Evolutionary conservation across 768 basidiomycete species (phyloP), one percentile per base, ranked within the genome.

Genomic region (Arthromyces matolae): DNA sequence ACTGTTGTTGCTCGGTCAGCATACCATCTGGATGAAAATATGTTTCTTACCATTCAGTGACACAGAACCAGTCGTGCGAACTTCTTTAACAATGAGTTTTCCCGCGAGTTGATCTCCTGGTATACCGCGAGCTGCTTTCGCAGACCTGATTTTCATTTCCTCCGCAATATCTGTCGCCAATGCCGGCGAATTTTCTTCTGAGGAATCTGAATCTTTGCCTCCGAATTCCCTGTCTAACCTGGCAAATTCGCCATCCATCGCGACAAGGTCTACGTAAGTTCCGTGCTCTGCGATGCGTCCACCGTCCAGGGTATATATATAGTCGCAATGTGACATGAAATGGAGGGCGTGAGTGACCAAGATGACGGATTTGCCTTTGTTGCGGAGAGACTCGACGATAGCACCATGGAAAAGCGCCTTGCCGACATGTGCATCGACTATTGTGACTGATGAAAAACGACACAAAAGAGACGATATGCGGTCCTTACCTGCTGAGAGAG

Each of bases 271-370:
- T 7, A 66, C 56, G 56, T 77, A 85, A 0, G 80, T 78, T 3
- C 91, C 91, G 18, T 75, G 79, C 64, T 93, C 90, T 10, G 76
- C 74, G 51, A 94, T 79, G 25, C 66, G 71, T 8, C 92, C 91
- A 49, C 86, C 79, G 22, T 76, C 73, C 47, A 94, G 63, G 20
- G 81, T 81, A 63, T 83, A 81, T 56, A 94, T 84, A 58, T 86
- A 85, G 65, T 93, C 89, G 38, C 86, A 87, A 44, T 84, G 69
- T 0, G 87, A 83, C 10, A 94, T 72, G 69, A 93, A 85, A 66
- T 94, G 89, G 13, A 93, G 71, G 1, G 87, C 89, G 62, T 93
- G 89, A 0, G 92, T 94, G 28, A 93, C 89, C 49, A 94, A 78
- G 39, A 94, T 73, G 20, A 86, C 77, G 3, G 91, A 90, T 62